Percentiles rank a stretch among this genome's conserved stretches.
Conservation (phyloP, 2,329 filamentous ascomycete species). For the Fusarium abutilonis region DNA sequence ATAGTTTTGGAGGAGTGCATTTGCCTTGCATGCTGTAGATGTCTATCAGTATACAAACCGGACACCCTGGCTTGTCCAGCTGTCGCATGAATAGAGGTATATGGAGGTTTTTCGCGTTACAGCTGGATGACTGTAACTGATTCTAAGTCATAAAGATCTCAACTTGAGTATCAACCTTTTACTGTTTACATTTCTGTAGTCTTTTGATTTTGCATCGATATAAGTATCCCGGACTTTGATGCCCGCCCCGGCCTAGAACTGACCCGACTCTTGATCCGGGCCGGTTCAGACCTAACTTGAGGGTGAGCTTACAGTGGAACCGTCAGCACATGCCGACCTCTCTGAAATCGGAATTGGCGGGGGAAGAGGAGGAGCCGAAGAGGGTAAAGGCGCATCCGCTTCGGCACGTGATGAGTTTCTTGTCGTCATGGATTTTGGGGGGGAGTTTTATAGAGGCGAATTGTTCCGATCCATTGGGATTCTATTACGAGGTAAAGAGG, state of each 20-base stretch:
- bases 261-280: conserved; percentile 32
- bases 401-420: conserved; percentile 41
- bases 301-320: conserved; percentile 14
- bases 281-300: not conserved
- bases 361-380: conserved; percentile 31
- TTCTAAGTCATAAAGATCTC: too few species aligned
- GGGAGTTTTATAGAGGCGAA: conserved; percentile 13
- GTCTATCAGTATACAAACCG: too few species aligned
- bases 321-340: conserved; percentile 34
- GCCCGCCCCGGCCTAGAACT: not conserved
- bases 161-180: too few species aligned
- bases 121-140: too few species aligned
- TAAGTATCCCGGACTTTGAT: conserved; percentile 32
- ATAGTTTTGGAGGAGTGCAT: not conserved
- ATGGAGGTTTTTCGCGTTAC: too few species aligned
- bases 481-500: conserved; percentile 4
- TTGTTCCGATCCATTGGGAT: conserved; percentile 29
- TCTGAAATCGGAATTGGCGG: conserved; percentile 27
- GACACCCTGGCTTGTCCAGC: too few species aligned
- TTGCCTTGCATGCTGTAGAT: too few species aligned
- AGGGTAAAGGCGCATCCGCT: conserved; percentile 38
- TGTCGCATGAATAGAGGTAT: too few species aligned
- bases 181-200: too few species aligned
- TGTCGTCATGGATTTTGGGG: conserved; percentile 38
- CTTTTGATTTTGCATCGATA: too few species aligned